Conservation (phyloP, 2,329 filamentous ascomycete species). For the Talaromyces sp. region DNA sequence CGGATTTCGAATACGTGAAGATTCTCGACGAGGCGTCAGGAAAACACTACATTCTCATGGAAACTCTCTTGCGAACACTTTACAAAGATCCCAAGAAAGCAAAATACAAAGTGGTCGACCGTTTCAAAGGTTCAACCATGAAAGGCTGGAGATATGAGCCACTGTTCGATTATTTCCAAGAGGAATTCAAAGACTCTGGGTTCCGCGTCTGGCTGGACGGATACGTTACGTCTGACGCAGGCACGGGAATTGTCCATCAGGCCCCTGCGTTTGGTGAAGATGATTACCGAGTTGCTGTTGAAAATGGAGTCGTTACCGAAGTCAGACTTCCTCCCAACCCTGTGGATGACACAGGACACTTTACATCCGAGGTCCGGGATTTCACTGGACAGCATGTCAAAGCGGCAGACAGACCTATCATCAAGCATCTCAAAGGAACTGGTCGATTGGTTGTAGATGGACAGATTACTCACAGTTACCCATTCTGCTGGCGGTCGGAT, state of each 20-base stretch:
- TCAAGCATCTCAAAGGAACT: conserved; percentile 75
- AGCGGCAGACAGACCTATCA: conserved; percentile 85
- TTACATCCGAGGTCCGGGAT: conserved; percentile 70
- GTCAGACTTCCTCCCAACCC: conserved; percentile 80
- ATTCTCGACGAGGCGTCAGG: conserved; percentile 76
- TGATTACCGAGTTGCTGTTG: conserved; percentile 80
- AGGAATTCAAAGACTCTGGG: conserved; percentile 77
- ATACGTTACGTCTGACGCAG: conserved; percentile 85
- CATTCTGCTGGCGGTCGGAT: conserved; percentile 92
- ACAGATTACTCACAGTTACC: conserved; percentile 85
- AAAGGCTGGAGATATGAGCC: conserved; percentile 84
- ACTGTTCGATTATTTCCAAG: conserved; percentile 83
- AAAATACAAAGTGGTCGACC: conserved; percentile 77
- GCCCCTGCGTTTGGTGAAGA: conserved; percentile 92
- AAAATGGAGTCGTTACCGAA: conserved; percentile 71
- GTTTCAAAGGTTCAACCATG: conserved; percentile 78
- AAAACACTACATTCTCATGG: conserved; percentile 79
- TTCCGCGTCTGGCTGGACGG: conserved; percentile 78
- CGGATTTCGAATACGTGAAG: conserved; percentile 82
- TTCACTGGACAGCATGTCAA: conserved; percentile 88
- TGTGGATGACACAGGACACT: conserved; percentile 77
- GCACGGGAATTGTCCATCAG: conserved; percentile 92
- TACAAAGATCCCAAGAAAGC: conserved; percentile 97
- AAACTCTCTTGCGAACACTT: conserved; percentile 72
- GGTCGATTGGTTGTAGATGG: conserved; percentile 78